Conservation (phyloP, 2,329 filamentous ascomycete species). For the Hirsutella minnesotensis region DNA sequence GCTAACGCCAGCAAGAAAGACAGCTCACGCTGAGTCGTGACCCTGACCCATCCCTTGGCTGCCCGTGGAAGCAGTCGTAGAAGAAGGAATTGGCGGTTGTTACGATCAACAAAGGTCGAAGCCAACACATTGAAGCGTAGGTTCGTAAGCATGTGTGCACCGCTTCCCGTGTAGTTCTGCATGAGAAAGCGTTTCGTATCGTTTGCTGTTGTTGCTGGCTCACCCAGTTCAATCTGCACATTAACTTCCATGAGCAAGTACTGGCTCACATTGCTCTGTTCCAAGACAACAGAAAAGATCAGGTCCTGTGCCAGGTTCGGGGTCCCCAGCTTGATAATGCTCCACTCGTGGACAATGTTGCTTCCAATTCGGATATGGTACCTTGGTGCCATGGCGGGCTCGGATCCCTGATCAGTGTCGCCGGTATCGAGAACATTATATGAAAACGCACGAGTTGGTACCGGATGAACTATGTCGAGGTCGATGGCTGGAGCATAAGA, state of each 20-base stretch:
- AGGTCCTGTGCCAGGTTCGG: constrained; percentile 4
- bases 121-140: constrained; percentile 8
- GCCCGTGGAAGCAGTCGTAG: constrained; percentile 3
- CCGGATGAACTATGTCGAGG: neutral
- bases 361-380: neutral
- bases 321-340: neutral
- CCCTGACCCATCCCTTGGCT: constrained; percentile 3
- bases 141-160: constrained; percentile 6
- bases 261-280: neutral
- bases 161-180: constrained; percentile 5
- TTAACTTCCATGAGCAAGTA: constrained; percentile 4
- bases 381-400: neutral
- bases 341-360: neutral
- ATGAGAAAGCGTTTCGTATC: neutral
- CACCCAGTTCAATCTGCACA: constrained; percentile 3
- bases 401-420: neutral
- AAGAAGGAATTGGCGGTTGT: neutral
- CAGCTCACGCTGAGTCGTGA: neutral
- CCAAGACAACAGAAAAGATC: constrained; percentile 4
- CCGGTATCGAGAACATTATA: too few relatives aligned
- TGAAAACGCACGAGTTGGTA: too few relatives aligned
- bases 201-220: neutral
- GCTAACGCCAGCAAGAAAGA: constrained; percentile 2
- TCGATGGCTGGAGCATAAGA: neutral
- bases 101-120: neutral